Evolutionary conservation across 768 basidiomycete species (phyloP).

Genomic region (Pulveroboletus sp.): DNA sequence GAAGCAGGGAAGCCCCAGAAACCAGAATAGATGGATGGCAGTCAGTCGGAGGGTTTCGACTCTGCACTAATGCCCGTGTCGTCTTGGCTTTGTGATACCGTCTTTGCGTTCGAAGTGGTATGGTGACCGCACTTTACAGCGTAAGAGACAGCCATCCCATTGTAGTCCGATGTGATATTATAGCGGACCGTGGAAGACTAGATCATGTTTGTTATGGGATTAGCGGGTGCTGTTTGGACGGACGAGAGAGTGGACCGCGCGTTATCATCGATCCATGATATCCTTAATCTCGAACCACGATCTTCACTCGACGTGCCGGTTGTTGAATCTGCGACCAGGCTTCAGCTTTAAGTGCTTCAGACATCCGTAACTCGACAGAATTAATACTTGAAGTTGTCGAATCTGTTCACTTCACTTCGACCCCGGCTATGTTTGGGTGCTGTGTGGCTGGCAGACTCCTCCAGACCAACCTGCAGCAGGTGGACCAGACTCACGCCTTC

Average conservation of each 20-base stretch:
- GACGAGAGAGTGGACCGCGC: not conserved
- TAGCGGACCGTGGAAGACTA: not conserved
- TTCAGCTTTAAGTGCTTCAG: not conserved
- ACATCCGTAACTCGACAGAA: not conserved
- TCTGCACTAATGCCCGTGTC: slow-evolving; percentile 13
- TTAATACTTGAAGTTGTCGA: not conserved
- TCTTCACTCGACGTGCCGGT: not conserved
- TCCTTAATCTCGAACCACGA: slow-evolving; percentile 3
- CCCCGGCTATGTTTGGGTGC: slow-evolving; percentile 64
- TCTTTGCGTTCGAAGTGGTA: slow-evolving; percentile 1
- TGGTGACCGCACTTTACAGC: not conserved
- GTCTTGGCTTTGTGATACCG: slow-evolving; percentile 4
- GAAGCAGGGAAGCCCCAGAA: slow-evolving; percentile 44
- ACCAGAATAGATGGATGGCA: slow-evolving; percentile 23
- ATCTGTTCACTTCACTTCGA: not conserved
- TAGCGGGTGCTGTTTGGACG: slow-evolving; percentile 4
- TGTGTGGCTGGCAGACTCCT: slow-evolving; percentile 72
- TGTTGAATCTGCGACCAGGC: not conserved
- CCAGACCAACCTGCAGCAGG: slow-evolving; percentile 75
- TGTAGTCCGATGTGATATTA: not conserved
- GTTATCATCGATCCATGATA: slow-evolving; percentile 15
- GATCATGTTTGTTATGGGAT: not conserved
- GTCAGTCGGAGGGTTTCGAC: slow-evolving; percentile 1
- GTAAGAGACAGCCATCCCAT: slow-evolving; percentile 7
- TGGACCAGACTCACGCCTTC: slow-evolving; percentile 79